Percentiles rank a stretch among this genome's conserved stretches.
Conservation (phyloP, 441 rosid species). For the Adansonia rubrostipa region DNA sequence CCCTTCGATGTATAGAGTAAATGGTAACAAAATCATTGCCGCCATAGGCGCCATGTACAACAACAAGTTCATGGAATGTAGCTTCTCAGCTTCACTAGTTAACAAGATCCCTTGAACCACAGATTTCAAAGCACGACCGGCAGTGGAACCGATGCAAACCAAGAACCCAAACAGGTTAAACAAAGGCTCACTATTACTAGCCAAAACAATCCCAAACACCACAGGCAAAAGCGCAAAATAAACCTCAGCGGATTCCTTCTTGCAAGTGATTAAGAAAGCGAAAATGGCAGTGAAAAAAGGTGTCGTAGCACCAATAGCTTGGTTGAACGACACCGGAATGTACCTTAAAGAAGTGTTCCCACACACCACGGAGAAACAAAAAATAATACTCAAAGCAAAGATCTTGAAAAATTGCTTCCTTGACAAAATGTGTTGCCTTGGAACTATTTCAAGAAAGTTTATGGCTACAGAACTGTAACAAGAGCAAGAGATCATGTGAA, state of each 20-base stretch:
- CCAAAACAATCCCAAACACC: slow-evolving; percentile 86
- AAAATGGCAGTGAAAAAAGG: slow-evolving; percentile 96
- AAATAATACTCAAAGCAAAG: slow-evolving; percentile 76
- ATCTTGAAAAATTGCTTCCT: slow-evolving; percentile 86
- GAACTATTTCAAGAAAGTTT: slow-evolving; percentile 70
- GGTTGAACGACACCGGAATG: slow-evolving; percentile 92
- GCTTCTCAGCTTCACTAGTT: slow-evolving; percentile 88
- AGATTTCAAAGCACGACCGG: slow-evolving; percentile 94
- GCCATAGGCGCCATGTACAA: slow-evolving; percentile 98
- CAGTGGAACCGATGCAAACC: slow-evolving; percentile 88
- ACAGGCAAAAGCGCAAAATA: slow-evolving; percentile 86
- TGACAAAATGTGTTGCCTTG: slow-evolving; percentile 78
- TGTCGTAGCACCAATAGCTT: slow-evolving; percentile 93
- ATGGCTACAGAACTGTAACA: slow-evolving; percentile 79
- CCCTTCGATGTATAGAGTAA: slow-evolving; percentile 93
- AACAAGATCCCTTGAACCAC: slow-evolving; percentile 89
- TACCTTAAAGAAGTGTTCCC: slow-evolving; percentile 92
- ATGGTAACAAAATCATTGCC: slow-evolving; percentile 78
- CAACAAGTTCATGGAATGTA: slow-evolving; percentile 92
- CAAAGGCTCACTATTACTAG: slow-evolving; percentile 88
- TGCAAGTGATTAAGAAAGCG: slow-evolving; percentile 82
- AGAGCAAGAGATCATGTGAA: slow-evolving; percentile 89
- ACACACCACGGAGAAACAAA: slow-evolving; percentile 91
- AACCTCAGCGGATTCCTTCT: slow-evolving; percentile 82
- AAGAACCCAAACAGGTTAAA: slow-evolving; percentile 91